A percentile compares a stretch with the other conserved stretches of the same genome.
These are phyloP conservation scores for Mycosphaerella sp. DNA, from an alignment of 2,329 filamentous ascomycete species.

Conservation along the genomic window DNA sequence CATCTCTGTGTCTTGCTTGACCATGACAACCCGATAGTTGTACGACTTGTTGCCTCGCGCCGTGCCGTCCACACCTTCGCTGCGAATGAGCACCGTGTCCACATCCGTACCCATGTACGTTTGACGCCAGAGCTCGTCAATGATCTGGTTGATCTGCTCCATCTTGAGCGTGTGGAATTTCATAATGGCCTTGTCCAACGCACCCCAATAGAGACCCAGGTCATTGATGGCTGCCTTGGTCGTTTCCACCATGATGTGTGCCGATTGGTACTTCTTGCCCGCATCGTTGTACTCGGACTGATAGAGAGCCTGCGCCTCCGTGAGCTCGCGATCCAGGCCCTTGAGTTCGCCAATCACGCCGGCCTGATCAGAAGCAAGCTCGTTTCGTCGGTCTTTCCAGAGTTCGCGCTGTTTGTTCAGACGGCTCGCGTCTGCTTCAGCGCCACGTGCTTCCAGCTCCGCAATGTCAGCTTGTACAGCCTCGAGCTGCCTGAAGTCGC, in stretches of 20 bases:
- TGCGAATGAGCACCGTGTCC: conserved; percentile 91
- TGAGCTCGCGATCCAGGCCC: conserved; percentile 75
- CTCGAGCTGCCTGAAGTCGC: conserved; percentile 62
- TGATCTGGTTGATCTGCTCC: conserved; percentile 94
- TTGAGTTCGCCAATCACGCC: conserved; percentile 71
- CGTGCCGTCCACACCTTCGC: conserved; percentile 64
- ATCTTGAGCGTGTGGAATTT: conserved; percentile 94
- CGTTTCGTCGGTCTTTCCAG: conserved; percentile 62
- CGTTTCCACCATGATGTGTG: conserved; percentile 82
- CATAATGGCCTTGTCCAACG: conserved; percentile 95
- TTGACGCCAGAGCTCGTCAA: conserved; percentile 92
- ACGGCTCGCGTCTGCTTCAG: conserved; percentile 71
- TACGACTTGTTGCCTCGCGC: conserved; percentile 71
- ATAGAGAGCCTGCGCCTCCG: conserved; percentile 68
- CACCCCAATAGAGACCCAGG: conserved; percentile 70
- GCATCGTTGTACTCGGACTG: conserved; percentile 82
- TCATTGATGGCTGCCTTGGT: conserved; percentile 92
- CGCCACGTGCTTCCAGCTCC: conserved; percentile 70
- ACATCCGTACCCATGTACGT: conserved; percentile 98
- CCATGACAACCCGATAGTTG: conserved; percentile 97
- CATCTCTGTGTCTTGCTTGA: conserved; percentile 96
- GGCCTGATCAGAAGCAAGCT: conserved; percentile 64
- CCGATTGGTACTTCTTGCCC: conserved; percentile 70
- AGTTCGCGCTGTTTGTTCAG: conserved; percentile 63
- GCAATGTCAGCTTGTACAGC: conserved; percentile 62